phyloP scores from a whole-genome alignment of 495 filamentous ascomycete genomes.

The Xylaria longipes region DNA sequence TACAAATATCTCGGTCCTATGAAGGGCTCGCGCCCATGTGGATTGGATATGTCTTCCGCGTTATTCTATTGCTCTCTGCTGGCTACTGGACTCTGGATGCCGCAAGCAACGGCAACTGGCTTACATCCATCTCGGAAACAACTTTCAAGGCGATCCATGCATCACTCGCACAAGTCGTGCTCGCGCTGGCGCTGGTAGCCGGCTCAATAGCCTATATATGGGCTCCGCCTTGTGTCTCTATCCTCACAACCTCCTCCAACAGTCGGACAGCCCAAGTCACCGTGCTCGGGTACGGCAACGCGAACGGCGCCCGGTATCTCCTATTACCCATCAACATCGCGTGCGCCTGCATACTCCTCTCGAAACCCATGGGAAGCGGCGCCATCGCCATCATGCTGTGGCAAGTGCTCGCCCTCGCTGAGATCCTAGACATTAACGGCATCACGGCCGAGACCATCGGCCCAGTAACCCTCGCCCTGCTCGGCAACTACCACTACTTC shows the following conservation, averaged over 20 bases:
- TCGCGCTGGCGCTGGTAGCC: slow-evolving; percentile 74
- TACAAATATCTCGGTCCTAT: slow-evolving; percentile 77
- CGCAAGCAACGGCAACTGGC: slow-evolving; percentile 88
- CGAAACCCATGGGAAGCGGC: slow-evolving; percentile 93
- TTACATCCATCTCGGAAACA: slow-evolving; percentile 59
- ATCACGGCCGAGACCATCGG: slow-evolving; percentile 75
- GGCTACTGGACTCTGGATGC: slow-evolving; percentile 90
- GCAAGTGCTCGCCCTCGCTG: slow-evolving; percentile 85
- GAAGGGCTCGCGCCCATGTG: slow-evolving; percentile 82
- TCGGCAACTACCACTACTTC: slow-evolving; percentile 95
- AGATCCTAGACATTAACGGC: slow-evolving; percentile 82
- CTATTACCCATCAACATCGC: slow-evolving; percentile 80
- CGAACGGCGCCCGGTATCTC: slow-evolving; percentile 89
- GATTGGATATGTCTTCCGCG: slow-evolving; percentile 81
- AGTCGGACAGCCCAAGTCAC: slow-evolving; percentile 61
- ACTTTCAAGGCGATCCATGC: slow-evolving; percentile 75
- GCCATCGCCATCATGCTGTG: slow-evolving; percentile 78
- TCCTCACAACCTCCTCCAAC: slow-evolving; percentile 51
- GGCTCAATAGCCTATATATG: slow-evolving; percentile 74
- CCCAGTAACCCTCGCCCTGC: slow-evolving; percentile 79
- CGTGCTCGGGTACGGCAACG: slow-evolving; percentile 89
- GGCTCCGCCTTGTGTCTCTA: slow-evolving; percentile 74
- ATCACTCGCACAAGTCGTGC: slow-evolving; percentile 73
- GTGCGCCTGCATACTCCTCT: slow-evolving; percentile 75
- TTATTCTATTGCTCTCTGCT: slow-evolving; percentile 75